A percentile compares a stretch with the other conserved stretches of the same genome.
Conservation (phyloP, 1,284 basidiomycete species). For the Marasmius tenuissimus region DNA sequence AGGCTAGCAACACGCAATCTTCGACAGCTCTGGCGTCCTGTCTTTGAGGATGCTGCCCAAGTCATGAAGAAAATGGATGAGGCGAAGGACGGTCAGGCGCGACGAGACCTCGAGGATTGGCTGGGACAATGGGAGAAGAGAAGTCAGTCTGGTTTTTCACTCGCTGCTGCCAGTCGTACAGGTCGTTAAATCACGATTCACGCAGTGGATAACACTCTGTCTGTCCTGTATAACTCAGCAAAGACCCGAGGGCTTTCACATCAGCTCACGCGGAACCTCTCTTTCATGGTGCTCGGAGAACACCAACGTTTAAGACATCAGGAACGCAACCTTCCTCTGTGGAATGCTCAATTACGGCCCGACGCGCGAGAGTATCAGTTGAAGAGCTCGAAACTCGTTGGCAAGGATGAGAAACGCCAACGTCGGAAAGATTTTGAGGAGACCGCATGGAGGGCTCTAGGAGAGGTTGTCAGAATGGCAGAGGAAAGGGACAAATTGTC, state of each 20-base stretch:
- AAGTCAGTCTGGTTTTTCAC: constrained; percentile 26
- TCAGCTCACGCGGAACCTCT: constrained; percentile 51
- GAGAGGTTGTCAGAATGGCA: constrained; percentile 51
- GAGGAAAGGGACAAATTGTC: constrained; percentile 44
- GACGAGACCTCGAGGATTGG: constrained; percentile 39
- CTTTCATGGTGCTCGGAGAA: constrained; percentile 34
- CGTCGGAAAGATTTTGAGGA: constrained; percentile 24
- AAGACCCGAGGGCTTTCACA: constrained; percentile 63
- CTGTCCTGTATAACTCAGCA: constrained; percentile 54
- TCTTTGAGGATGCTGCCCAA: constrained; percentile 53
- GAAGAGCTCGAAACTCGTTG: constrained; percentile 15
- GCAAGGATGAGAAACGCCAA: constrained; percentile 12
- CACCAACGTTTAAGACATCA: constrained; percentile 26
- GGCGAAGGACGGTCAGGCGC: constrained; percentile 24
- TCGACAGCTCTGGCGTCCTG: constrained; percentile 51
- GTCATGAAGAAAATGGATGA: constrained; percentile 39
- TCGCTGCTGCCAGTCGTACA: background rate
- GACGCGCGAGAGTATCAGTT: constrained; percentile 23
- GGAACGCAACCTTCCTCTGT: constrained; percentile 28
- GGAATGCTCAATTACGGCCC: constrained; percentile 43
- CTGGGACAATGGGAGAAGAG: constrained; percentile 51
- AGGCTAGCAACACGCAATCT: constrained; percentile 41
- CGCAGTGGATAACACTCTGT: constrained; percentile 59
- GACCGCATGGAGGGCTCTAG: constrained; percentile 37
- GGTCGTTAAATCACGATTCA: background rate